Base-by-base conservation (phyloP, 768 basidiomycete genomes). In the Pholiota microspora region DNA sequence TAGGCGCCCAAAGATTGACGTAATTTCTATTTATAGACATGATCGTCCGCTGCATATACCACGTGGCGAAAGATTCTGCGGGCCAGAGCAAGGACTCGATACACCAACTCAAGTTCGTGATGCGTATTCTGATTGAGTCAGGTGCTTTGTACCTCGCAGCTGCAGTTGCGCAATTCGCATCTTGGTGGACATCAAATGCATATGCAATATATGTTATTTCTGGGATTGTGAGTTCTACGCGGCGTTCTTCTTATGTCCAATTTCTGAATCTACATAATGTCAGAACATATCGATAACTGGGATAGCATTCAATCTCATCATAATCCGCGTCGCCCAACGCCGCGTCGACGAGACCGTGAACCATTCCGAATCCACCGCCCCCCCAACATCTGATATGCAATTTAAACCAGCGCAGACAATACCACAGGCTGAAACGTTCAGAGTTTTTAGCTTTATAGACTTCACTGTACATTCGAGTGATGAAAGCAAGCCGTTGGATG, bases 281-380 rank as follows among this genome's bases (percentile, higher is more conserved):
- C n/a, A 66, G 63, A 54, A 62, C 24, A 45, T 60, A 34, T 45
- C 57, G 10, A 44, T 62, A 7, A 57, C 51, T 2, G 63, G 61
- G 13, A 61, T 62, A 10, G 59, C 61, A 1, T 64, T 64, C 52
- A 62, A 66, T 32, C 54, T 66, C 3, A 64, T 66, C 34, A 44
- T 63, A 15, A 62, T 62, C 8, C 49, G 58, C 15, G 31, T 42
- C 10, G 35, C 54, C 1, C 38, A 50, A n/a, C 52, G 28, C n/a
- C 36, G 56, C 2, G 48, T 42, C 12, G 40, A 42, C 8, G 40
- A 42, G 23, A 7, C n/a, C 2, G 40, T 4, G 8, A 42, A 42
- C n/a, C n/a, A n/a, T n/a, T n/a, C n/a, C n/a, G n/a, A n/a, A n/a
- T n/a, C n/a, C n/a, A n/a, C n/a, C n/a, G n/a, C n/a, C n/a, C n/a